phyloP scores from a whole-genome alignment of 1,284 basidiomycete species.

The Cutaneotrichosporon cyanovorans region DNA sequence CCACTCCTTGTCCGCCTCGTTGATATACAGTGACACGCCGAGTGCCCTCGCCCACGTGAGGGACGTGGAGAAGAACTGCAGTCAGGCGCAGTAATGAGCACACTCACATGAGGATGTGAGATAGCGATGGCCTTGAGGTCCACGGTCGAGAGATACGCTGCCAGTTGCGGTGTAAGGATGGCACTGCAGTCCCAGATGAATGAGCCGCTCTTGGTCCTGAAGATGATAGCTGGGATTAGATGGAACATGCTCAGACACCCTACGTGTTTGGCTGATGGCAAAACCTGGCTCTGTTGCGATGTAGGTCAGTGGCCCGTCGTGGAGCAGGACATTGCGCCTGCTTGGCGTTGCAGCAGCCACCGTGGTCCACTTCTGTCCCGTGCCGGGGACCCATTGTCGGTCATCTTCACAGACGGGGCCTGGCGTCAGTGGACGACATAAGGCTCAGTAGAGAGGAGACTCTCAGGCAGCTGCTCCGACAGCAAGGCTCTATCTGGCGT shows the following conservation, averaged over 20 bases:
- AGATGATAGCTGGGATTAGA: conserved; percentile 33
- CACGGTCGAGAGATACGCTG: conserved; percentile 24
- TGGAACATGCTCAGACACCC: conserved; percentile 9
- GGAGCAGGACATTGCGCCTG: conserved; percentile 20
- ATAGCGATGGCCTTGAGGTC: conserved; percentile 40
- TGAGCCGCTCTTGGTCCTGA: conserved; percentile 31
- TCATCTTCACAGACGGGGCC: conserved; percentile 36
- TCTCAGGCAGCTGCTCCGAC: too few relatives aligned
- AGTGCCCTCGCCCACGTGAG: conserved; percentile 41
- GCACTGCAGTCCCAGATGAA: conserved; percentile 45
- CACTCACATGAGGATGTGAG: conserved; percentile 41
- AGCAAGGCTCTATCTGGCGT: too few relatives aligned
- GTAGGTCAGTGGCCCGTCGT: conserved; percentile 30
- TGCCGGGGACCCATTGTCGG: conserved; percentile 35
- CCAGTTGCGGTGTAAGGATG: conserved; percentile 28
- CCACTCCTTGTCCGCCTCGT: conserved; percentile 36
- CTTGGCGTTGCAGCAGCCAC: conserved; percentile 20
- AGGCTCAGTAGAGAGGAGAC: background rate
- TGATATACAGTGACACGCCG: conserved; percentile 36
- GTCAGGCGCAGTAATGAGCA: background rate
- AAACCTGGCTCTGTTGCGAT: conserved; percentile 35
- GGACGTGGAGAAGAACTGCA: conserved; percentile 42
- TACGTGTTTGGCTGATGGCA: conserved; percentile 43
- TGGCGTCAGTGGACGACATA: conserved; percentile 8
- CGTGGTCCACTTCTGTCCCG: conserved; percentile 39